Percentiles rank a stretch among this genome's conserved stretches.
phyloP scores from a whole-genome alignment of 352 stramenopile species.

The Aphanomyces astaci region DNA sequence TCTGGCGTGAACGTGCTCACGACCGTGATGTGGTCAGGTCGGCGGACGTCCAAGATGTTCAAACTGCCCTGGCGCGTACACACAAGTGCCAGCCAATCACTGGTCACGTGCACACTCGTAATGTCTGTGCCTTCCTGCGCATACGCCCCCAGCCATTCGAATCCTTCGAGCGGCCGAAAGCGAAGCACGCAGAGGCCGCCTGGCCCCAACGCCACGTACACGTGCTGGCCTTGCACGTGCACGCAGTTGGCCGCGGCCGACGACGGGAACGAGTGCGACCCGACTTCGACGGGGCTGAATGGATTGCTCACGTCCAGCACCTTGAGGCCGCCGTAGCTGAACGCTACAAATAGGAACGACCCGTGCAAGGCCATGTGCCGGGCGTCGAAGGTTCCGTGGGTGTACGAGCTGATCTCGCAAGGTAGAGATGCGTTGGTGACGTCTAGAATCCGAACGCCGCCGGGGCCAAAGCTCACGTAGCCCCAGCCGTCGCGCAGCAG shows the following conservation, averaged over 20 bases:
- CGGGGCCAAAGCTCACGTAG: constrained; percentile 21
- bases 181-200: constrained; percentile 15
- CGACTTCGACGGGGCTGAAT: background rate
- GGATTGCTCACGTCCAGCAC: constrained; percentile 20
- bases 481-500: constrained; percentile 20
- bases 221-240: background rate
- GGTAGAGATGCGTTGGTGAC: constrained; percentile 16
- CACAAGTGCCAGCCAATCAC: constrained; percentile 1
- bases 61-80: constrained; percentile 11
- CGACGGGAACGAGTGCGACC: background rate
- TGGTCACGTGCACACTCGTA: constrained; percentile 7
- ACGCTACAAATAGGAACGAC: constrained; percentile 14
- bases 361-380: constrained; percentile 16
- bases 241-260: constrained; percentile 6
- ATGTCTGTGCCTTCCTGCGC: background rate
- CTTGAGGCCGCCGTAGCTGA: constrained; percentile 20
- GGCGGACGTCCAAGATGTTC: constrained; percentile 19
- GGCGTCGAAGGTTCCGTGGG: constrained; percentile 14
- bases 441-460: constrained; percentile 16
- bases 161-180: background rate
- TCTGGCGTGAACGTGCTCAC: background rate
- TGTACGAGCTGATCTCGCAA: constrained; percentile 7
- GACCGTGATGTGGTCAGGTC: background rate
- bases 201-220: constrained; percentile 11
- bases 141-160: constrained; percentile 9